phyloP scores from a whole-genome alignment of 1,284 basidiomycete genomes.

The Leucoagaricus sp. region DNA sequence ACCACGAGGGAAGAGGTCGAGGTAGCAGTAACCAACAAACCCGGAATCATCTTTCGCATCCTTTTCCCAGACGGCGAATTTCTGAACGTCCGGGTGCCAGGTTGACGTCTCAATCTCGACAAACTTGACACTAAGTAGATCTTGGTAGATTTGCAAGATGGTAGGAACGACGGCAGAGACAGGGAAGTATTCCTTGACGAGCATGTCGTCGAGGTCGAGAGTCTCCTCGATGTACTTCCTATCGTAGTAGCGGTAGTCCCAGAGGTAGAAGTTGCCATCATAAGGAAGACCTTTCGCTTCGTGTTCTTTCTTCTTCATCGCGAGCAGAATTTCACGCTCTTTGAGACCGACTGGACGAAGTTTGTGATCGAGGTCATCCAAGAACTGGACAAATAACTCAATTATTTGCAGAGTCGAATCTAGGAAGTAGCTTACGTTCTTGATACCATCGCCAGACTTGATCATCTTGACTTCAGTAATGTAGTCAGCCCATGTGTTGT shows the following conservation, averaged over 20 bases:
- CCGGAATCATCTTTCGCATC: slow-evolving; percentile 66
- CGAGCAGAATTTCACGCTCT: slow-evolving; percentile 66
- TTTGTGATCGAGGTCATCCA: slow-evolving; percentile 72
- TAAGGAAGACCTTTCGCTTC: slow-evolving; percentile 55
- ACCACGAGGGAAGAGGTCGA: slow-evolving; percentile 87
- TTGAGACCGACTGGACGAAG: slow-evolving; percentile 71
- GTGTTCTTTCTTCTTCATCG: slow-evolving; percentile 74
- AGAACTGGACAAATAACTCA: slow-evolving; percentile 41
- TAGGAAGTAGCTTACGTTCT: slow-evolving; percentile 39
- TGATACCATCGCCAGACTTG: slow-evolving; percentile 62
- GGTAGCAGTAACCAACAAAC: slow-evolving; percentile 81
- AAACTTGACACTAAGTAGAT: slow-evolving; percentile 74
- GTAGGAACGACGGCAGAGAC: slow-evolving; percentile 78
- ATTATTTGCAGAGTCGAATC: slow-evolving; percentile 1
- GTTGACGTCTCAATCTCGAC: slow-evolving; percentile 59
- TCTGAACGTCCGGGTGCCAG: slow-evolving; percentile 82
- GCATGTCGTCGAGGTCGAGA: slow-evolving; percentile 68
- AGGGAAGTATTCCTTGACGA: slow-evolving; percentile 86
- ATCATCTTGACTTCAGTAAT: slow-evolving; percentile 85
- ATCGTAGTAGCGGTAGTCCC: slow-evolving; percentile 75
- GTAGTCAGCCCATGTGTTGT: slow-evolving; percentile 82
- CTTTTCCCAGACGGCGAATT: slow-evolving; percentile 81
- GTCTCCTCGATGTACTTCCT: slow-evolving; percentile 68
- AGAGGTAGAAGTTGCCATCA: slow-evolving; percentile 71
- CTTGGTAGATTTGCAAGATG: slow-evolving; percentile 81